Evolutionary conservation across 164 flowering plant genomes (phyloP).

Genomic region (Dillenia suffruticosa): DNA sequence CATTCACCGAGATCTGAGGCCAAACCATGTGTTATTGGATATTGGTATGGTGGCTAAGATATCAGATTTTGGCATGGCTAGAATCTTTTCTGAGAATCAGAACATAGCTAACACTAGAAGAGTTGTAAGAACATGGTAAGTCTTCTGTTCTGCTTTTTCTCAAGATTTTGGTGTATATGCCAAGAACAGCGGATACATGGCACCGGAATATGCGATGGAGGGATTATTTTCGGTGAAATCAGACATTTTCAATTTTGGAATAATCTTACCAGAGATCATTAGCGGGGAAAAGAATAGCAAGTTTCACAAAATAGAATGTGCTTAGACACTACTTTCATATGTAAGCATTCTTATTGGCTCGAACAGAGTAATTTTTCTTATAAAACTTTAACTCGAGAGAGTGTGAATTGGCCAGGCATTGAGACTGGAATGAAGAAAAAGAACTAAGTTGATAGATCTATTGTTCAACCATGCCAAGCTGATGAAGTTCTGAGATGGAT

Average conservation of each 20-base stretch:
- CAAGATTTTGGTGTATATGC: not conserved
- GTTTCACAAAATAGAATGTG: conserved; percentile 1
- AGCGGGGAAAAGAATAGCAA: conserved; percentile 18
- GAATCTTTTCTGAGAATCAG: conserved; percentile 19
- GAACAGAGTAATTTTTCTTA: no score
- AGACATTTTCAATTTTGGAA: conserved; percentile 25
- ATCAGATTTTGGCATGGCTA: conserved; percentile 37
- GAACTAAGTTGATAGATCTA: conserved; percentile 16
- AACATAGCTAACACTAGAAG: conserved; percentile 15
- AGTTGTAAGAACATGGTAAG: conserved; percentile 23
- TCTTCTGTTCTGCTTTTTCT: not conserved
- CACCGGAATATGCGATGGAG: conserved; percentile 27
- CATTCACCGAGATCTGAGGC: conserved; percentile 32
- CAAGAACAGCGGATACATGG: conserved; percentile 24
- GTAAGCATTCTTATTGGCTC: conserved; percentile 7
- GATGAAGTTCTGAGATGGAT: conserved; percentile 17
- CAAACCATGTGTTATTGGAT: conserved; percentile 26
- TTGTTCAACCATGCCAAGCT: not conserved
- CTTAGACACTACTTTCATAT: conserved; percentile 12
- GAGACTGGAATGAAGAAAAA: conserved; percentile 21
- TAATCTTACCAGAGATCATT: conserved; percentile 21
- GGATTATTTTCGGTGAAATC: conserved; percentile 26
- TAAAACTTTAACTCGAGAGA: not conserved
- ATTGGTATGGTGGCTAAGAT: conserved; percentile 23
- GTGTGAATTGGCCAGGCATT: conserved; percentile 16